Base-by-base conservation (phyloP, 2,329 filamentous ascomycete species). In the Zarea fungicola region DNA sequence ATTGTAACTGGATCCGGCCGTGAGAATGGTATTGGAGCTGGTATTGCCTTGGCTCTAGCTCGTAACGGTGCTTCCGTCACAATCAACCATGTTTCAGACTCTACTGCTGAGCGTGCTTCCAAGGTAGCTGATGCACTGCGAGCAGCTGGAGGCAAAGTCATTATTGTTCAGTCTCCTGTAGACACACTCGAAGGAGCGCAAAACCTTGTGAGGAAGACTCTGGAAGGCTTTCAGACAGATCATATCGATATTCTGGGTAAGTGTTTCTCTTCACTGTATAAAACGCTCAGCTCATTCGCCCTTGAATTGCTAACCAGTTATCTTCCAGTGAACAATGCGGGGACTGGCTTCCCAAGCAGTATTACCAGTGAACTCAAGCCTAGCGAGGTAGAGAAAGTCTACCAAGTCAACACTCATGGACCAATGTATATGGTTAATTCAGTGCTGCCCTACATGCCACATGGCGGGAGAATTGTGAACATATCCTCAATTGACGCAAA, bases 1-100 rank as follows among this genome's bases (percentile, higher is more conserved):
- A 68, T 75, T 29, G 58, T 75, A 8, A 75, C 72, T 1, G 72
- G 71, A 22, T 73, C 70, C 9, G 69, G 69, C 14, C 63, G 64
- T 5, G 68, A 72, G 22, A 72, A 69, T 39, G 69, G 68, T 3
- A 71, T 73, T 9, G 71, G 71, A 5, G 71, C 70, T 4, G 69
- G 59, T 14, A 71, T 71, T 14, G 71, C 67, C n/a, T 45, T 47
- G 1, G 62, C 65, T 0, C 60, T 74, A 1, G 69, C 68, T 14
- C 63, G 65, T 5, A 70, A 70, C 52, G 70, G 70, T 7, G 71
- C 70, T 3, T 58, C 58, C 1, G 70, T 74, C 0, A 58, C 57
- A 1, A 56, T 74, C 49, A 65, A 73, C 58, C 64, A 70, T 47
- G 61, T 71, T 5, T 72, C 69, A 0, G 64, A 68, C 5, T 51